Evolutionary conservation across 192 early-diverging fungal genomes (phyloP).

Genomic region (Rhizoclosmatium globosum): DNA sequence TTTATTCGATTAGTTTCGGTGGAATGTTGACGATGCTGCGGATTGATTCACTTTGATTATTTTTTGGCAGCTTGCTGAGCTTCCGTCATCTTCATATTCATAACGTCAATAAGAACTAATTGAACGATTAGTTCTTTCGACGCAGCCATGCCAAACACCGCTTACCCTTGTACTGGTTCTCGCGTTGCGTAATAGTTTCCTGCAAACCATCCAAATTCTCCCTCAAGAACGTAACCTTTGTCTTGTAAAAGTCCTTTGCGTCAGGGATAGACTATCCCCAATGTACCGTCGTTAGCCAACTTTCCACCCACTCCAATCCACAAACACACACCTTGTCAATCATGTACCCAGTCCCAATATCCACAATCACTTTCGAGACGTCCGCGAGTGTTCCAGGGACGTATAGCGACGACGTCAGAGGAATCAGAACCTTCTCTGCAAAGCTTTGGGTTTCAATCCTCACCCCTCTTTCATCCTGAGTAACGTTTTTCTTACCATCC

Average conservation of each 20-base stretch:
- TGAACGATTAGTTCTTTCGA: neutral
- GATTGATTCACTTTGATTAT: neutral
- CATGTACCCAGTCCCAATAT: constrained; percentile 96
- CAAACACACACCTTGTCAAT: constrained; percentile 80
- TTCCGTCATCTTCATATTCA: constrained; percentile 37
- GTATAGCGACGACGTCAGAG: constrained; percentile 83
- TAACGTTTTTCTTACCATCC: constrained; percentile 42
- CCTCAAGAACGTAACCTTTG: constrained; percentile 85
- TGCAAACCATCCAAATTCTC: constrained; percentile 82
- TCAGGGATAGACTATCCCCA: constrained; percentile 69
- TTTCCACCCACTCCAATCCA: neutral
- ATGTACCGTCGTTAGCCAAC: neutral
- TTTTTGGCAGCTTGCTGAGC: constrained; percentile 22
- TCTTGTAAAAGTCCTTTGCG: constrained; percentile 82
- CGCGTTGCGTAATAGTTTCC: constrained; percentile 80
- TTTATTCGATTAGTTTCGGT: no score
- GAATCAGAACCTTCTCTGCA: constrained; percentile 74
- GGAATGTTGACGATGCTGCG: neutral
- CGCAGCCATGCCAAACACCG: neutral
- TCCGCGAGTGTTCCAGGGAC: constrained; percentile 88
- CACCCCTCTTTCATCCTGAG: neutral
- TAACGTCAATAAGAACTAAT: constrained; percentile 35
- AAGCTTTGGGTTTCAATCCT: constrained; percentile 12
- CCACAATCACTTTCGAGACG: constrained; percentile 87
- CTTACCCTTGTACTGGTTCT: constrained; percentile 57